Evolutionary conservation across 768 basidiomycete species (phyloP).

Genomic region (Kondoa subrosea): DNA sequence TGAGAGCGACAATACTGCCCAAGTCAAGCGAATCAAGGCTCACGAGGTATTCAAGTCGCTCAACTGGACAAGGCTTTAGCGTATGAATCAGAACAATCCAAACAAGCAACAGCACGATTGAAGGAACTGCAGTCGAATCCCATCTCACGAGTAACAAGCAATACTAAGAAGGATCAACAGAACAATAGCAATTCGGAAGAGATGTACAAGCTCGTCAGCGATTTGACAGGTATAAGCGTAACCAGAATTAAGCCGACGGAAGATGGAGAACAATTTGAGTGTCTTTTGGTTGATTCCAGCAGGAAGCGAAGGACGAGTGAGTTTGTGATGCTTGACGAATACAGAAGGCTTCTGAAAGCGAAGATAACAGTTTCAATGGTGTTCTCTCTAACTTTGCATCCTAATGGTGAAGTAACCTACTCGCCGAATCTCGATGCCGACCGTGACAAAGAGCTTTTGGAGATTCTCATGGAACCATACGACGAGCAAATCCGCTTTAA

Average conservation of each 20-base stretch:
- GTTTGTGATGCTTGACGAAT: not conserved
- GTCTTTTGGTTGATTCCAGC: not conserved
- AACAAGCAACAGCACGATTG: not conserved
- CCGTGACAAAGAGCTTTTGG: not conserved
- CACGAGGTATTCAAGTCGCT: not conserved
- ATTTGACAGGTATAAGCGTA: not conserved
- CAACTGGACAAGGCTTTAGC: not conserved
- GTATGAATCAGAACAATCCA: not conserved
- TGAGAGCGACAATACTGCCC: not conserved
- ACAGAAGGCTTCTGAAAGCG: not conserved
- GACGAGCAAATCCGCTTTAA: not conserved
- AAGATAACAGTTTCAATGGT: not conserved
- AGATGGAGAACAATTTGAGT: not conserved
- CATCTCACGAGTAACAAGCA: not conserved
- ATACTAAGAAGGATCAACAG: not conserved
- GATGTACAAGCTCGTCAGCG: not conserved
- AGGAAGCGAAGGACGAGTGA: not conserved
- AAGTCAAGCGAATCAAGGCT: not conserved
- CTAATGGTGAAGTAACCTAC: not conserved
- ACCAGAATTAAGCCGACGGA: not conserved
- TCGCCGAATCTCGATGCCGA: not conserved
- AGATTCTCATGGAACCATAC: not conserved
- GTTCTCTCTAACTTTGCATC: not conserved
- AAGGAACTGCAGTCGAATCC: not conserved
- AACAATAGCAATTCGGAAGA: not conserved